These are phyloP conservation scores for Suillus variegatus DNA, from an alignment of 768 basidiomycete genomes.

Conservation along the genomic window DNA sequence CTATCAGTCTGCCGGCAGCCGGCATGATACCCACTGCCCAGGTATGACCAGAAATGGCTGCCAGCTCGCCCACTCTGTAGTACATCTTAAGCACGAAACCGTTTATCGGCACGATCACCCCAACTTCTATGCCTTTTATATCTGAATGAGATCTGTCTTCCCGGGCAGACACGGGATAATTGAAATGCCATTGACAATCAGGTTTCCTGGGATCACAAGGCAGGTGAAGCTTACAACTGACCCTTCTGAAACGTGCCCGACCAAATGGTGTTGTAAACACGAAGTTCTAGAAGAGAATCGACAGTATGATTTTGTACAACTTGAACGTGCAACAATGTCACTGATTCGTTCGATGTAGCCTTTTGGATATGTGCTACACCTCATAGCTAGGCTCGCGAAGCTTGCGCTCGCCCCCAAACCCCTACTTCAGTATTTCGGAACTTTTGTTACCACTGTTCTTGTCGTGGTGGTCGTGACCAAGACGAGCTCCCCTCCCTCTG, in stretches of 20 bases:
- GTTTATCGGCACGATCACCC: neutral
- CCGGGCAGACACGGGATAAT: neutral
- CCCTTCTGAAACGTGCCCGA: neutral
- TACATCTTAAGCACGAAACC: neutral
- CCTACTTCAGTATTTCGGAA: neutral
- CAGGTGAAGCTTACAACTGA: neutral
- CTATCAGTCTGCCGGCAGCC: neutral
- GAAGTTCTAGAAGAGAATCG: neutral
- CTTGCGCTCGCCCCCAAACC: neutral
- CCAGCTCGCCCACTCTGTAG: neutral
- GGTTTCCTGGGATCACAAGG: neutral
- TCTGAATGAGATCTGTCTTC: neutral
- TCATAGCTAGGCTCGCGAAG: neutral
- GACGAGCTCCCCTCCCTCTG: neutral
- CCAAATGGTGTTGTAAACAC: neutral
- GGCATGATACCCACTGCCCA: neutral
- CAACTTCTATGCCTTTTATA: neutral
- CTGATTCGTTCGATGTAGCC: neutral
- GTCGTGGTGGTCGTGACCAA: neutral
- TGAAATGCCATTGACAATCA: neutral
- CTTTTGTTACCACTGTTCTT: neutral
- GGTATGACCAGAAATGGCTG: neutral
- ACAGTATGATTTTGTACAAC: neutral
- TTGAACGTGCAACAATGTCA: neutral
- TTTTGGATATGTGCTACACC: too few relatives aligned